Evolutionary conservation across 2,329 filamentous ascomycete genomes (phyloP).

Genomic region (Aotearoamyces nothofagi): DNA sequence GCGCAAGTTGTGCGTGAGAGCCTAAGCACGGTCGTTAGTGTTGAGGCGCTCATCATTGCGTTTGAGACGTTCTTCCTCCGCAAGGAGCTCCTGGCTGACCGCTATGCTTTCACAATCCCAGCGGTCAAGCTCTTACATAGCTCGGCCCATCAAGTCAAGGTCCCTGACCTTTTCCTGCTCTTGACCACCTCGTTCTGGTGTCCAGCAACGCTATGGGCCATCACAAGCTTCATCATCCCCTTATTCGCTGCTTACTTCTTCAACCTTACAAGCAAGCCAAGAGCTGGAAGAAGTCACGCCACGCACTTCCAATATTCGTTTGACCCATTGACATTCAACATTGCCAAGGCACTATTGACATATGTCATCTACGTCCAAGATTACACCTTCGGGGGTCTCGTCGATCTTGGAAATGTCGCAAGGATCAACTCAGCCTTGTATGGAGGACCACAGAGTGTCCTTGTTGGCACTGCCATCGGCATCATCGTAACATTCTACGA

Average conservation of each 20-base stretch:
- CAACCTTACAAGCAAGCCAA: conserved; percentile 55
- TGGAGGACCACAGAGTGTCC: conserved; percentile 53
- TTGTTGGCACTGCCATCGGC: conserved; percentile 54
- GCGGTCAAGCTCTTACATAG: conserved; percentile 39
- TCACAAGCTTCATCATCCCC: conserved; percentile 59
- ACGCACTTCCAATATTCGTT: conserved; percentile 40
- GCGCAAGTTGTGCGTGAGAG: conserved; percentile 51
- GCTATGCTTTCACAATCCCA: conserved; percentile 60
- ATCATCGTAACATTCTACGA: conserved; percentile 61
- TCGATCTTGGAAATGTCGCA: conserved; percentile 41
- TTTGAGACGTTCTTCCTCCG: conserved; percentile 61
- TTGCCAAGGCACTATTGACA: conserved; percentile 68
- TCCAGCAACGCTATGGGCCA: conserved; percentile 59
- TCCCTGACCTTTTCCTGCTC: conserved; percentile 71
- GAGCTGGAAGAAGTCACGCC: conserved; percentile 20
- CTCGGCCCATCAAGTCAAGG: conserved; percentile 42
- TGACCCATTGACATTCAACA: conserved; percentile 82
- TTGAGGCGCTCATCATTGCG: conserved; percentile 51
- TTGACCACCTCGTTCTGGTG: conserved; percentile 72
- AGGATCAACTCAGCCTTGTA: conserved; percentile 53
- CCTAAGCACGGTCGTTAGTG: conserved; percentile 56
- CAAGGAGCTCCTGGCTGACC: conserved; percentile 53
- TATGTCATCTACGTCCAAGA: conserved; percentile 67
- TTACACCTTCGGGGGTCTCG: conserved; percentile 43
- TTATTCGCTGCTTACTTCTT: conserved; percentile 71